phyloP scores from a whole-genome alignment of 495 filamentous ascomycete species.

The Aspergillus steynii region DNA sequence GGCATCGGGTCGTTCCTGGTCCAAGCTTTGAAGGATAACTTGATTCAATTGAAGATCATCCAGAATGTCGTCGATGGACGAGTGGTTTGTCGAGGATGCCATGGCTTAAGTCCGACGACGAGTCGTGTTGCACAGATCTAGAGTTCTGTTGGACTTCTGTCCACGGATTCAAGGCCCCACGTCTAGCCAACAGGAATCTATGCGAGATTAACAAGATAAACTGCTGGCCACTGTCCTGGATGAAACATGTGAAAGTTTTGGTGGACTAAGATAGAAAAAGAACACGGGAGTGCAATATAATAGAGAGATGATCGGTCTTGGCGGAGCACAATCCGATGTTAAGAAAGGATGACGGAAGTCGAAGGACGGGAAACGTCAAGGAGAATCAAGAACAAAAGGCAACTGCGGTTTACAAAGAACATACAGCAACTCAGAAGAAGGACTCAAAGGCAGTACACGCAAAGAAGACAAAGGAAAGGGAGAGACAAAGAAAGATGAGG shows the following conservation, averaged over 20 bases:
- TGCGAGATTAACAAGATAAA: neutral
- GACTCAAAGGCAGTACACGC: neutral
- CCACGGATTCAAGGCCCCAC: neutral
- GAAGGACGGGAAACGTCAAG: neutral
- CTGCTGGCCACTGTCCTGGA: neutral
- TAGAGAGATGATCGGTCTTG: constrained; percentile 2
- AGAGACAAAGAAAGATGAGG: too few species aligned
- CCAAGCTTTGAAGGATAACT: constrained; percentile 40
- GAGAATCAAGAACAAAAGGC: neutral
- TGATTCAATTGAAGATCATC: constrained; percentile 41
- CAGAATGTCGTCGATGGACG: constrained; percentile 14
- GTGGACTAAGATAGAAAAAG: neutral
- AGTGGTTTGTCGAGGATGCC: neutral
- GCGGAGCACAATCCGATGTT: constrained; percentile 4
- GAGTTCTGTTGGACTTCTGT: neutral
- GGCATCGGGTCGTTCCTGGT: constrained; percentile 30
- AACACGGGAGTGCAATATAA: neutral
- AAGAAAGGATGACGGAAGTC: neutral
- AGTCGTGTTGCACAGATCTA: neutral
- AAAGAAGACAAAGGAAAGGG: neutral
- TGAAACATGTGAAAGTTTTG: neutral
- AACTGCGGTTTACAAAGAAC: neutral
- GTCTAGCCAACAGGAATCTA: neutral
- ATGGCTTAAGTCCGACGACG: neutral
- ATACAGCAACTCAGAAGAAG: too few species aligned